These are phyloP conservation scores for Neurospora crassa DNA, from an alignment of 2,329 filamentous ascomycete species.

Conservation along the genomic window DNA sequence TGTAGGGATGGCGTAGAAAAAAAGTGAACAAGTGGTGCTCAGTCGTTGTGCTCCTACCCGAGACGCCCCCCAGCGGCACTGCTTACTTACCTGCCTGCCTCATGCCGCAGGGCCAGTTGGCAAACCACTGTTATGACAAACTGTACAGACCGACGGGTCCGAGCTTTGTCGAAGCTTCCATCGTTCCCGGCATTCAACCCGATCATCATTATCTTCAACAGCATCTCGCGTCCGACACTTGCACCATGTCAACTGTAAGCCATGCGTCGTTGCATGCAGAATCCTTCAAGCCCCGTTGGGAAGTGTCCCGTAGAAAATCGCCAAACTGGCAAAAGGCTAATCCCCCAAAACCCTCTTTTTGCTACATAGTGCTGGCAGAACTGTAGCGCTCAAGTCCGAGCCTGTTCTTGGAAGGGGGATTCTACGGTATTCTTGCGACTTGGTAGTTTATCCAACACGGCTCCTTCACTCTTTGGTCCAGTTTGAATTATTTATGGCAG, in stretches of 20 bases:
- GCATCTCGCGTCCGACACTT: background rate
- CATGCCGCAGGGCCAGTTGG: background rate
- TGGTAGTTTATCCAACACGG: too few relatives aligned
- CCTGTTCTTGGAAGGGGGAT: too few relatives aligned
- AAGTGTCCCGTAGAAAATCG: background rate
- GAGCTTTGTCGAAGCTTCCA: background rate
- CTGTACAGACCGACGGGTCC: background rate
- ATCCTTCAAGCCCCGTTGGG: background rate
- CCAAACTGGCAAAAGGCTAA: too few relatives aligned
- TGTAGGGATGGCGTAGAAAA: background rate
- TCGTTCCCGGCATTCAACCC: background rate
- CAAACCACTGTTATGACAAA: background rate
- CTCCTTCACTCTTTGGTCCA: too few relatives aligned
- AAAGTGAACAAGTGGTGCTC: background rate
- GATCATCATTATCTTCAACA: background rate
- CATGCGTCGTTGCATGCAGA: too few relatives aligned
- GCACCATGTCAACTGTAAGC: background rate
- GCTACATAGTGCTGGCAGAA: too few relatives aligned
- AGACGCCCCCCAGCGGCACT: background rate
- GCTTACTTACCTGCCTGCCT: too few relatives aligned
- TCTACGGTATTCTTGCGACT: too few relatives aligned
- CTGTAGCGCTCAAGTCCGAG: too few relatives aligned
- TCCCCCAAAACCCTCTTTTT: too few relatives aligned
- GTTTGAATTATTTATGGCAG: too few relatives aligned
- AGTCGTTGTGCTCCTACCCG: background rate